Conservation (phyloP, 768 basidiomycete genomes). For the Sarcodon sp. region DNA sequence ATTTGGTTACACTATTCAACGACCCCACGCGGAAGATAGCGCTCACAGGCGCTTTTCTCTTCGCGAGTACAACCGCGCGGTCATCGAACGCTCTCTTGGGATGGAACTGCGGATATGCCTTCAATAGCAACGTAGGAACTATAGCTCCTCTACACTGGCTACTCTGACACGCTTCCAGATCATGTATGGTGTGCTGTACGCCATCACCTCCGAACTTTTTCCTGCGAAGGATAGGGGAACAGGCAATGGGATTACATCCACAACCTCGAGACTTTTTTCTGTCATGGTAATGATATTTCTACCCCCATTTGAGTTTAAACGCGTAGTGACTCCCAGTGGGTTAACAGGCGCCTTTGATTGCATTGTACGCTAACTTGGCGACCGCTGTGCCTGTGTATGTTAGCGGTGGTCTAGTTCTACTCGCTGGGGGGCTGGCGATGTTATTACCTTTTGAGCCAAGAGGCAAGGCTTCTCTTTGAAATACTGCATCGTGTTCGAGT, state of each 20-base stretch:
- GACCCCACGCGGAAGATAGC: conserved; percentile 35
- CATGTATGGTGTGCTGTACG: conserved; percentile 70
- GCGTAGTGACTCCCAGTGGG: not conserved
- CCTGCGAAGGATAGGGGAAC: conserved; percentile 65
- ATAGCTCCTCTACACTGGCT: not conserved
- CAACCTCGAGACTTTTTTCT: conserved; percentile 52
- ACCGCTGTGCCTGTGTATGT: conserved; percentile 65
- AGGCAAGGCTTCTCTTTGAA: conserved; percentile 58
- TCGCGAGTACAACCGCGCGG: conserved; percentile 62
- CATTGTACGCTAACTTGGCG: conserved; percentile 48
- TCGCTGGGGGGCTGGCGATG: conserved; percentile 44
- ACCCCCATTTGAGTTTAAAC: not conserved
- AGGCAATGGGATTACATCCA: conserved; percentile 52
- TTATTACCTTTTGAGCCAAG: conserved; percentile 63
- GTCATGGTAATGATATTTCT: conserved; percentile 36
- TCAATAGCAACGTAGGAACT: conserved; percentile 15
- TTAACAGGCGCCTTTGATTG: conserved; percentile 57
- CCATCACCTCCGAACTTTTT: conserved; percentile 58
- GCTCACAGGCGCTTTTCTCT: conserved; percentile 65
- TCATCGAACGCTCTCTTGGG: conserved; percentile 56
- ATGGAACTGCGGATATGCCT: conserved; percentile 55
- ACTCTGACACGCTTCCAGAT: conserved; percentile 21
- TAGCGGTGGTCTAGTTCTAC: conserved; percentile 49
- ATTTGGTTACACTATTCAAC: conserved; percentile 24
- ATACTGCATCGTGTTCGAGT: not conserved